Evolutionary conservation across 192 early-diverging fungal species (phyloP).

Genomic region (Backusella luteola): DNA sequence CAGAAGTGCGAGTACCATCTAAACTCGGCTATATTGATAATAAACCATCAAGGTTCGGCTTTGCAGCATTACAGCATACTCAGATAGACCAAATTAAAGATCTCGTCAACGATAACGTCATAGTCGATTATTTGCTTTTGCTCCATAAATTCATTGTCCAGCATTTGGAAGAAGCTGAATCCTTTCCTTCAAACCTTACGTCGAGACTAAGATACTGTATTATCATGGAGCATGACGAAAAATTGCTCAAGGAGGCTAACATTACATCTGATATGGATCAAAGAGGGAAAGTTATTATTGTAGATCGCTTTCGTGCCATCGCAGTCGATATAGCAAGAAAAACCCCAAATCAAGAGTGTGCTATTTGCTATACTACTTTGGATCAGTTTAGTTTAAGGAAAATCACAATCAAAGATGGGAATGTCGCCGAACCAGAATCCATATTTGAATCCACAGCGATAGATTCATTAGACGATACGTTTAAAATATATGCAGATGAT

Average conservation of each 20-base stretch:
- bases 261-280: background rate
- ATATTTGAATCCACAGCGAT: background rate
- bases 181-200: background rate
- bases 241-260: background rate
- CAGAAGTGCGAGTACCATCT: background rate
- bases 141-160: background rate
- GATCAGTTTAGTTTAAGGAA: background rate
- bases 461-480: background rate
- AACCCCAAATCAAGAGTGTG: background rate
- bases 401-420: background rate
- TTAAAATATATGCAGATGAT: background rate
- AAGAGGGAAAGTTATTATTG: background rate
- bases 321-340: background rate
- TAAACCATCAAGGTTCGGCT: background rate
- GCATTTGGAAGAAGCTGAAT: background rate
- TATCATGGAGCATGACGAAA: background rate
- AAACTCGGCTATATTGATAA: background rate
- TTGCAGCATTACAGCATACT: background rate
- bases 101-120: background rate
- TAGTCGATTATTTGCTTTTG: background rate
- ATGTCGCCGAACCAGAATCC: background rate
- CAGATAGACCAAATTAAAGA: background rate
- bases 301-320: background rate
- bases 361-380: background rate
- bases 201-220: slow-evolving; percentile 1